Conservation (phyloP, 148 eudicot species). For the Chenopodium formosanum region DNA sequence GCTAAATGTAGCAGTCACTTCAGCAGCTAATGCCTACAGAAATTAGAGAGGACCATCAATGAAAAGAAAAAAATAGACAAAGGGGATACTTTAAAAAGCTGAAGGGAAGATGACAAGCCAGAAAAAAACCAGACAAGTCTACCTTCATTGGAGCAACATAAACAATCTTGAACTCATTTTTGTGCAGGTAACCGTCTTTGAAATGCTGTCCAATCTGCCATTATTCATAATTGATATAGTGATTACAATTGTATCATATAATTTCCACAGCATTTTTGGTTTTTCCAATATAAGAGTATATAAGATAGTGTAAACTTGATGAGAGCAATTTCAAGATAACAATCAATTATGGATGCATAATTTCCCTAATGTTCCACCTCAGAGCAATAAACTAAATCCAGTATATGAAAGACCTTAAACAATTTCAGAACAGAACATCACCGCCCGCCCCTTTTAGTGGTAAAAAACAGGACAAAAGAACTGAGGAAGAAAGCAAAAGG, state of each 20-base stretch:
- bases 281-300: neutral
- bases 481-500: neutral
- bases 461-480: neutral
- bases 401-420: neutral
- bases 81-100: neutral
- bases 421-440: neutral
- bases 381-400: neutral
- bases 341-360: neutral
- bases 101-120: neutral
- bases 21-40: slow-evolving; percentile 89
- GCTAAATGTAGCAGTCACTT: slow-evolving; percentile 88
- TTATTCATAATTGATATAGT: slow-evolving; percentile 11
- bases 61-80: neutral
- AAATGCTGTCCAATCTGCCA: slow-evolving; percentile 89
- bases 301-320: neutral
- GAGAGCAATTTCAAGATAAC: neutral
- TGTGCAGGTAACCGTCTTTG: slow-evolving; percentile 94
- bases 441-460: neutral
- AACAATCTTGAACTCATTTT: slow-evolving; percentile 93
- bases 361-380: neutral
- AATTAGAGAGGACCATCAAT: slow-evolving; percentile 8
- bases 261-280: neutral
- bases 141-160: slow-evolving; percentile 99
- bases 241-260: neutral
- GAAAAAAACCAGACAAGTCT: neutral